Evolutionary conservation across 2,329 filamentous ascomycete species (phyloP), one percentile per base, ranked within the genome.

Genomic region (Penicillium hordei): DNA sequence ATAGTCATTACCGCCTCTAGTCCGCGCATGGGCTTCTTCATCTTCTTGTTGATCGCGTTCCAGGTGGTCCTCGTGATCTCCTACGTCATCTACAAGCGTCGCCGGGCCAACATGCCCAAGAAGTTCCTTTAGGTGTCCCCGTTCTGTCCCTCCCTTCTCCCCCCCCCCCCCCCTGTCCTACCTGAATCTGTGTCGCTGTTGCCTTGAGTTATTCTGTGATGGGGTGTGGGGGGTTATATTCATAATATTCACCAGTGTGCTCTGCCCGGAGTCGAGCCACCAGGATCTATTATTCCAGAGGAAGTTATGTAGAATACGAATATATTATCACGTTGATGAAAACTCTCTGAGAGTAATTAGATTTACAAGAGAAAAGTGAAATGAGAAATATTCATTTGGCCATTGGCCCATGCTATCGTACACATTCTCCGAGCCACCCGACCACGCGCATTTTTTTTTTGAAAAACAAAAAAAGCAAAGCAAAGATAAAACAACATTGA

Each of bases 11-110:
- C 78, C 2, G 76, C 79, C 9, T 79, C 82, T 9, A 77, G 80
- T 4, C 84, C 85, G 0, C 82, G 81, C 55, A 82, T 88, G 75
- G 81, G 82, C 31, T 80, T 83, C 54, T 83, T 87, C 65, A 83
- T 96, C 63, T 82, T 88, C 68, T 78, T 92, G 59, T 82, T 96
- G 58, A 79, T 96, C 55, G 86, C 83, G 19, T 86, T 90, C 62
- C 92, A 97, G 76, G 70, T 90, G 48, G 72, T 91, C 64, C 79
- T 95, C 33, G 85, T 85, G 0, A 85, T 76, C 2, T 83, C 81
- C 1, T 96, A 93, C 71, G 74, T 91, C 38, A 72, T 87, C 58
- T 96, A 96, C 78, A 96, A 96, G 83, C 84, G 86, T 67, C 87
- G 89, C 70, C 85, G 88, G 76, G 82, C 84, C 39, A 86, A 82